Evolutionary conservation across 495 filamentous ascomycete genomes (phyloP).

Genomic region (Penicillium fimorum): DNA sequence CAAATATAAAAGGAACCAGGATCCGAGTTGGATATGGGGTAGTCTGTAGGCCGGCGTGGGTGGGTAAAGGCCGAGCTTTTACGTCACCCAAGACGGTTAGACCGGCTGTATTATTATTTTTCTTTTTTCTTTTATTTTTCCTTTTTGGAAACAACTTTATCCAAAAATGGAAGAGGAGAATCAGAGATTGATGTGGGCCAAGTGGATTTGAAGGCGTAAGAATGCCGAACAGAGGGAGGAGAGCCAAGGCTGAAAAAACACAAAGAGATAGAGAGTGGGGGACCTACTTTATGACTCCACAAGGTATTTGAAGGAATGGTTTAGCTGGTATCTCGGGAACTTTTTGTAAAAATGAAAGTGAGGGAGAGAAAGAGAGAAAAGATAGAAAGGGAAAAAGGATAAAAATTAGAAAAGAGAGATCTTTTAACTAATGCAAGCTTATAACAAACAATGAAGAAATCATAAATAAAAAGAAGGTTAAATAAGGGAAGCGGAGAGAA

Average conservation of each 20-base stretch:
- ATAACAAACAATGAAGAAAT: conserved; percentile 18
- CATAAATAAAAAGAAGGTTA: conserved; percentile 34
- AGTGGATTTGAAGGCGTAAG: conserved; percentile 22
- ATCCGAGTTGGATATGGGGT: conserved; percentile 30
- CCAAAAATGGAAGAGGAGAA: conserved; percentile 16
- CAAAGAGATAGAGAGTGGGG: conserved; percentile 1
- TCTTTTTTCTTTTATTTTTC: conserved; percentile 4
- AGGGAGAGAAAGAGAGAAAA: conserved; percentile 16
- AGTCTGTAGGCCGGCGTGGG: conserved; percentile 23
- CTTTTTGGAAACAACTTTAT: conserved; percentile 5
- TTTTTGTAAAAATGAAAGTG: conserved; percentile 2
- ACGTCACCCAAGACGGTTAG: conserved; percentile 32
- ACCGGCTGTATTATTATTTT: conserved; percentile 16
- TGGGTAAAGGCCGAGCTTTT: conserved; percentile 30
- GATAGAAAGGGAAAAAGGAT: conserved; percentile 5
- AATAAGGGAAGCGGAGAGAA: conserved; percentile 30
- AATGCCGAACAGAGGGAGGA: conserved; percentile 26
- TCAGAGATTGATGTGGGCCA: conserved; percentile 31
- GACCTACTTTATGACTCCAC: conserved; percentile 25
- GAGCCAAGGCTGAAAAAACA: conserved; percentile 10
- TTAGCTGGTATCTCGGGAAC: conserved; percentile 20
- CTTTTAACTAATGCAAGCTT: conserved; percentile 12
- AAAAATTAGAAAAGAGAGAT: conserved; percentile 5
- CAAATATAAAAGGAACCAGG: conserved; percentile 29
- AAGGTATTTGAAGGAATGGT: conserved; percentile 21